Base-by-base conservation (phyloP, 495 filamentous ascomycete species). In the Lepraria neglecta region DNA sequence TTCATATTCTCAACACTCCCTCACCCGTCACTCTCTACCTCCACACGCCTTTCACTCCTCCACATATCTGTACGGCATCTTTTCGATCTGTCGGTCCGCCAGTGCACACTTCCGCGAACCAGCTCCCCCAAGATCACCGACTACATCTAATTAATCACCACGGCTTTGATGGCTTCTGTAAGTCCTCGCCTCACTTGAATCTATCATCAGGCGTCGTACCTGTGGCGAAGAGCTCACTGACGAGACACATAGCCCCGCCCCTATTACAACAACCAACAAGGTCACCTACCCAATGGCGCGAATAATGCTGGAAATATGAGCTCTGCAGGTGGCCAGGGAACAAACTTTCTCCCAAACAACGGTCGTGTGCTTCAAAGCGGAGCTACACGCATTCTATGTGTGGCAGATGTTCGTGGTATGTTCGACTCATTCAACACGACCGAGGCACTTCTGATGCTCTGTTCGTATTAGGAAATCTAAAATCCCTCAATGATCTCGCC, bases 361-460 rank as follows among this genome's bases (percentile, higher is more conserved):
- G 84, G 82, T 62, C 78, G 84, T 64, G 75, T 99, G 51, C 84
- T 96, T 67, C 90, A 97, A 74, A 87, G 83, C 52, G 91, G 89
- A 33, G 86, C 87, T 48, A 87, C 84, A 59, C 82, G 94, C 72
- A 85, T 99, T 55, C 80, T 99, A 59, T 97, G 95, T 75, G 87
- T 99, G 76, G 95, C 95, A 24, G 95, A 99, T 76, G 92, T 99
- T 65, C 83, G 95, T 88, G 95, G 94, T 97, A 83, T 56, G 78
- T 33, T 30, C 46, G 17, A 56, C 24, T n/a, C 19, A 17, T 21
- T 50, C 24, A 42, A 42, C 30, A 40, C 24, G 56, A 17, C 46
- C 51, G 15, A 35, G 45, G 44, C 19, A 33, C 3, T 21, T 28
- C 56, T 67, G 51, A 63, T 53, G 58, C n/a, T 40, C 33, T 9